Evolutionary conservation across 2,329 filamentous ascomycete genomes (phyloP), one percentile per base, ranked within the genome.

Genomic region (Aspergillus sp.): DNA sequence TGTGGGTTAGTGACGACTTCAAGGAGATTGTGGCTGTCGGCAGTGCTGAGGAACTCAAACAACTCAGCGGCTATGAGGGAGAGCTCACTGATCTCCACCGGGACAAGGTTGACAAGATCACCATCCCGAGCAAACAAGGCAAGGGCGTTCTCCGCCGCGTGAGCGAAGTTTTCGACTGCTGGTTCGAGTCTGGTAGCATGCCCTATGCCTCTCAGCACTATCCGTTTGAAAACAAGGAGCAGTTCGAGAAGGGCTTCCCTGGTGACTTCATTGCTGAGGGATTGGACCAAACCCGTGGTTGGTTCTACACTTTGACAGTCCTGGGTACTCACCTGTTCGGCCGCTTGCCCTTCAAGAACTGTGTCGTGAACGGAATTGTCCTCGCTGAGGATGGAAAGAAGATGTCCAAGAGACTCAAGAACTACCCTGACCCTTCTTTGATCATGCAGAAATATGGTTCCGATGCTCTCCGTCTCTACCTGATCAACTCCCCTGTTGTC

Each of bases 181-280:
- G 92, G 91, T 96, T 96, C 58, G 92, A 97, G 73, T 96, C 91
- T 41, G 92, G 92, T 55, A 92, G 88, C 68, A 97, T 97, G 92
- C 92, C 92, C 2, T 97, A 96, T 68, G 89, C 90, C 40, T 91
- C 88, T 60, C 85, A 88, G 57, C 92, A 97, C 71, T 97, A 95
- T 68, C 92, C 92, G 5, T 97, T 97, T 67, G 88, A 93, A 73
- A 94, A 94, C 66, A 83, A 86, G 61, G 89, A 92, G 9, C 82
- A 86, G 54, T 93, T 96, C 58, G 81, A 91, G 62, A 82, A 86
- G 58, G 86, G 84, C 2, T 96, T 95, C 76, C 92, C 92, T 0
- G 92, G 89, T 63, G 90, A 97, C 69, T 97, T 97, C 72, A 96
- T 97, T 65, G 91, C 92, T 0, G 92, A 97, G 70, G 91, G 91